Evolutionary conservation across 495 filamentous ascomycete genomes (phyloP).

Genomic region (Tuber magnatum): DNA sequence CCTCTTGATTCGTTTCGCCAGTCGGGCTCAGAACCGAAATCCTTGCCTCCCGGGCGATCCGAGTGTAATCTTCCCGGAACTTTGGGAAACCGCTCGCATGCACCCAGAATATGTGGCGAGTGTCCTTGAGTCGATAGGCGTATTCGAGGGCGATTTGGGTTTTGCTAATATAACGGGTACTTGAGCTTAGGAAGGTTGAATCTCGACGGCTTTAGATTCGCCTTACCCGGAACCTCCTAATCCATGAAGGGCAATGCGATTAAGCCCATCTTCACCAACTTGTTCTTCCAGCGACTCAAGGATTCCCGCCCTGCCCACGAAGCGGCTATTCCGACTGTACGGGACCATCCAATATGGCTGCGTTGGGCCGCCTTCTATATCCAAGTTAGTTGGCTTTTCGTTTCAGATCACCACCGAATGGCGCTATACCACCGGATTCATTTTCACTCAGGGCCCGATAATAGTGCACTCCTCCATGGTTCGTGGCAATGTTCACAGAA

Average conservation of each 20-base stretch:
- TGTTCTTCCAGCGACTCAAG: conserved; percentile 10
- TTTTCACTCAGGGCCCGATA: neutral
- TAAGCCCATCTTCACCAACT: neutral
- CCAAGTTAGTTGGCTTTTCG: neutral
- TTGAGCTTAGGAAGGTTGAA: neutral
- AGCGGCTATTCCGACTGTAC: conserved; percentile 12
- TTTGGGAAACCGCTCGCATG: conserved; percentile 7
- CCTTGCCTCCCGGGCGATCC: conserved; percentile 5
- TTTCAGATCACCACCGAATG: neutral
- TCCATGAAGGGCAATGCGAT: conserved; percentile 13
- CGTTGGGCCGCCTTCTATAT: neutral
- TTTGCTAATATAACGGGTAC: conserved; percentile 2
- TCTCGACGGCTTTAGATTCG: neutral
- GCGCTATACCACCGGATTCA: neutral
- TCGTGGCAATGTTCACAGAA: neutral
- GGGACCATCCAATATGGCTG: conserved; percentile 12
- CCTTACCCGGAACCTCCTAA: conserved; percentile 21
- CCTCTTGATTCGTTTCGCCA: conserved; percentile 4
- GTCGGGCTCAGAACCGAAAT: neutral
- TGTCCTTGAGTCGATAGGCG: conserved; percentile 6
- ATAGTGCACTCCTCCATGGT: neutral
- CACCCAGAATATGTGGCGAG: conserved; percentile 12
- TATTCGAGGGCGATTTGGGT: conserved; percentile 23
- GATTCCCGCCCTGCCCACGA: conserved; percentile 11
- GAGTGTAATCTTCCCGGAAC: conserved; percentile 4